Evolutionary conservation across 2,329 filamentous ascomycete genomes (phyloP), one percentile per base, ranked within the genome.

Genomic region (Fusarium camptoceras): DNA sequence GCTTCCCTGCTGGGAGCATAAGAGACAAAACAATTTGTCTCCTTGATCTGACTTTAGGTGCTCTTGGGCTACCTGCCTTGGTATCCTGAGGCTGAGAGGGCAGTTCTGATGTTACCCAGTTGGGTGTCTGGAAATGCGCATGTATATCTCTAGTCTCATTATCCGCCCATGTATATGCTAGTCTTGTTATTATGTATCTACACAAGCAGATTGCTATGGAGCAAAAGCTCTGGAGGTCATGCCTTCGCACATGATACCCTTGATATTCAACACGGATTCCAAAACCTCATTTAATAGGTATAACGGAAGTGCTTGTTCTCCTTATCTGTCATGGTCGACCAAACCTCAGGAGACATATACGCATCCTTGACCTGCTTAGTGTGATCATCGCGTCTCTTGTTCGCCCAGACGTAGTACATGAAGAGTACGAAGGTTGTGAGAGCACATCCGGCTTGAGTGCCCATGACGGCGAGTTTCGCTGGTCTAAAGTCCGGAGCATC

Each of bases 241-340:
- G 12, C 14, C 14, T 30, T 14, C 2, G 14, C 1, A 30, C 6
- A 15, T 15, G 28, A 30, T 2, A 7, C 3, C 5, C 6, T 6
- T 14, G 6, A 16, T 14, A 8, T 8, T 8, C 14, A 31, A 31
- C 7, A 8, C 14, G 7, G 3, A 31, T 24, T 1, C 5, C 14
- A 14, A 7, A 14, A 15, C 3, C 20, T 6, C 4, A 24, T 51
- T n/a, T 51, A 83, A 47, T 83, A 83, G 2, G 79, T 79, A 71
- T 89, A 89, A 50, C 85, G 81, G 75, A 89, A 89, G 22, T 81
- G 82, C 72, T 82, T 83, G 71, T 90, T 89, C 78, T 89, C 83
- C 72, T 77, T 82, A 64, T 89, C 88, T 9, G 87, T 89, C 79
- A 86, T 76, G 25, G 83, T 81, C 39, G 78, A 78, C 83, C 81